These are phyloP conservation scores for Fusarium verrucosum DNA, from an alignment of 2,329 filamentous ascomycete genomes.

Conservation along the genomic window DNA sequence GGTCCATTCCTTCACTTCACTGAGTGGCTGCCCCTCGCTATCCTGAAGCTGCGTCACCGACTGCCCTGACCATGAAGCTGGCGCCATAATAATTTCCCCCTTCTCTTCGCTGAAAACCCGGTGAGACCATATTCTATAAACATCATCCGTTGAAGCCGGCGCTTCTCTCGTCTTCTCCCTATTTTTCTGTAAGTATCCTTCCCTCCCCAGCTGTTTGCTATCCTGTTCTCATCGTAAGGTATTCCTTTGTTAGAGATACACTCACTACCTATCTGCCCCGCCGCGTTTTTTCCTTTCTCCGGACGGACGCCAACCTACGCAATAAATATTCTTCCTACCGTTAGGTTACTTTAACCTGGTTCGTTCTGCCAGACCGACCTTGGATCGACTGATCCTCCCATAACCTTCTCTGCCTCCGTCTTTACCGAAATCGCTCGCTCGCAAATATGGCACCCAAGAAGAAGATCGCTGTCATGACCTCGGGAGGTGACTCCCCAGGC, in stretches of 20 bases:
- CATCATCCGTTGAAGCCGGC: conserved; percentile 29
- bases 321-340: conserved; percentile 36
- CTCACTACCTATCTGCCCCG: conserved; percentile 42
- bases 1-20: conserved; percentile 23
- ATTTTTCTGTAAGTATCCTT: conserved; percentile 27
- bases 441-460: conserved; percentile 62
- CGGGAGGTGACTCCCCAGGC: conserved; percentile 90
- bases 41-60: conserved; percentile 38
- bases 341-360: conserved; percentile 4
- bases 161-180: conserved; percentile 24
- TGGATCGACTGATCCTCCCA: conserved; percentile 28
- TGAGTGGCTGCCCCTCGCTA: conserved; percentile 28
- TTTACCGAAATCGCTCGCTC: conserved; percentile 23
- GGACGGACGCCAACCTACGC: conserved; percentile 43
- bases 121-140: conserved; percentile 43
- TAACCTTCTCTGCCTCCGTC: conserved; percentile 18
- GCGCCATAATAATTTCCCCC: conserved; percentile 44
- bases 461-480: conserved; percentile 91
- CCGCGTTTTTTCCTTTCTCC: conserved; percentile 41
- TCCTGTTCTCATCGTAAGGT: conserved; percentile 43
- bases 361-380: conserved; percentile 43
- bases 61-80: conserved; percentile 40
- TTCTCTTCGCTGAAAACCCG: conserved; percentile 20
- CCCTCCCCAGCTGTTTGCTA: conserved; percentile 9
- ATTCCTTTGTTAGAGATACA: conserved; percentile 36